These are phyloP conservation scores for Penicillium taxi DNA, from an alignment of 495 filamentous ascomycete species.

Conservation along the genomic window DNA sequence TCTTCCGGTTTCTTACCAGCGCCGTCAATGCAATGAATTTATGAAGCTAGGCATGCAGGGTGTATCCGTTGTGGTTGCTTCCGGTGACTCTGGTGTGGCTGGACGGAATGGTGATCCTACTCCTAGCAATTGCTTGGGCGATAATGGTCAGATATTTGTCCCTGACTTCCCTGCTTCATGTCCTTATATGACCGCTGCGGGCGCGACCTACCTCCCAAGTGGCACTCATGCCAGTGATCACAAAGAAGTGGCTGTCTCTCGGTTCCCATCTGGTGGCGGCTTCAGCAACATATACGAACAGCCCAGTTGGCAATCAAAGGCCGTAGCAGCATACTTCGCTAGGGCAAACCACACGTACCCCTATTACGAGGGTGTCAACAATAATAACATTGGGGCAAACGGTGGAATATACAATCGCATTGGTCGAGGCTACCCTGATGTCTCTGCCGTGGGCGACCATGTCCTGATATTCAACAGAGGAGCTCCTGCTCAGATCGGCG, in stretches of 20 bases:
- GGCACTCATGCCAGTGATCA: slow-evolving; percentile 27
- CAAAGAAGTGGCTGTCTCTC: slow-evolving; percentile 34
- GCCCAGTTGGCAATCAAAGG: slow-evolving; percentile 49
- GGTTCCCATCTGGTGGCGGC: slow-evolving; percentile 53
- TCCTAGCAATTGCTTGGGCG: slow-evolving; percentile 32
- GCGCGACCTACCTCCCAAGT: slow-evolving; percentile 37
- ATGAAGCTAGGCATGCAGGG: slow-evolving; percentile 62
- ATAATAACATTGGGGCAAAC: slow-evolving; percentile 33
- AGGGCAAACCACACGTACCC: slow-evolving; percentile 40
- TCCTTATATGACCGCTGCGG: slow-evolving; percentile 46
- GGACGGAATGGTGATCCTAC: slow-evolving; percentile 31
- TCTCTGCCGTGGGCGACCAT: slow-evolving; percentile 55
- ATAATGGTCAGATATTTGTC: slow-evolving; percentile 36
- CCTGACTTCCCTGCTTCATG: slow-evolving; percentile 46
- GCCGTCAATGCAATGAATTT: slow-evolving; percentile 51
- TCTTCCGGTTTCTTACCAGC: slow-evolving; percentile 44
- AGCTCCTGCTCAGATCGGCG: slow-evolving; percentile 34
- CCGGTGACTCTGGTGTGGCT: slow-evolving; percentile 53
- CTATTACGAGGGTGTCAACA: slow-evolving; percentile 31
- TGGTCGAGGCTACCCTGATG: slow-evolving; percentile 58
- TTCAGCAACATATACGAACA: slow-evolving; percentile 61
- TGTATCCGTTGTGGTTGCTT: slow-evolving; percentile 52
- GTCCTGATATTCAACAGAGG: slow-evolving; percentile 42
- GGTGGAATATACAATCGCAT: slow-evolving; percentile 50
- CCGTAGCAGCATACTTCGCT: slow-evolving; percentile 44